Percentiles rank a stretch among this genome's conserved stretches.
Evolutionary conservation across 1,284 basidiomycete species (phyloP).

Genomic region (Trametes hirsuta): DNA sequence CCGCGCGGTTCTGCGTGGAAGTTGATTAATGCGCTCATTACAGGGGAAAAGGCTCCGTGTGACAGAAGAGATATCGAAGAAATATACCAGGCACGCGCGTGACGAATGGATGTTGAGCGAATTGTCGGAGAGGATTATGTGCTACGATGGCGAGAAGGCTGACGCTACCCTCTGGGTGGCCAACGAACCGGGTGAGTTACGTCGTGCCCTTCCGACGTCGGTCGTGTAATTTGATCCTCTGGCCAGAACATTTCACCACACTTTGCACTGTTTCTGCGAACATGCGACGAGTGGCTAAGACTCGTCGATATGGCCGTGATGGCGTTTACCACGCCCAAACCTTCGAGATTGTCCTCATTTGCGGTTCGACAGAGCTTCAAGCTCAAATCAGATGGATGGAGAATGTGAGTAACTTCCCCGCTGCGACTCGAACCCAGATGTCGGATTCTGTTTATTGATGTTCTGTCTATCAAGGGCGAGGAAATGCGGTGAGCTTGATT

Average conservation of each 20-base stretch:
- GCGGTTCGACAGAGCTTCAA: conserved; percentile 51
- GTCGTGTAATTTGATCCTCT: background rate
- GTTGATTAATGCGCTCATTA: too few species aligned
- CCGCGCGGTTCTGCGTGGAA: too few species aligned
- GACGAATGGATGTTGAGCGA: conserved; percentile 31
- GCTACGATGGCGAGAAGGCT: conserved; percentile 43
- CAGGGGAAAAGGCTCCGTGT: too few species aligned
- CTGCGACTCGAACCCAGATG: too few species aligned
- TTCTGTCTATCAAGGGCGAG: too few species aligned
- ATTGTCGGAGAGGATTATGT: conserved; percentile 40
- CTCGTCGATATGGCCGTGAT: conserved; percentile 9
- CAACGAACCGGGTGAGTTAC: conserved; percentile 41
- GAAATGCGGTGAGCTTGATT: too few species aligned
- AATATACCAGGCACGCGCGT: conserved; percentile 22
- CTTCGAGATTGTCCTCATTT: conserved; percentile 51
- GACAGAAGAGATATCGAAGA: too few species aligned
- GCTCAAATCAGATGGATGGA: conserved; percentile 51
- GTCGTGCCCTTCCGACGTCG: background rate
- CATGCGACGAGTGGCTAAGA: conserved; percentile 37
- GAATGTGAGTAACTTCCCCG: conserved; percentile 26
- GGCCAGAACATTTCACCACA: conserved; percentile 37
- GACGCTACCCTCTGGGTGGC: conserved; percentile 48
- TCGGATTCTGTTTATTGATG: too few species aligned
- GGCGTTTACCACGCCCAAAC: conserved; percentile 41
- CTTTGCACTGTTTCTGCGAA: conserved; percentile 49